A percentile compares a stretch with the other conserved stretches of the same genome.
Conservation (phyloP, 345 rosid species). For the Brassica nigra region DNA sequence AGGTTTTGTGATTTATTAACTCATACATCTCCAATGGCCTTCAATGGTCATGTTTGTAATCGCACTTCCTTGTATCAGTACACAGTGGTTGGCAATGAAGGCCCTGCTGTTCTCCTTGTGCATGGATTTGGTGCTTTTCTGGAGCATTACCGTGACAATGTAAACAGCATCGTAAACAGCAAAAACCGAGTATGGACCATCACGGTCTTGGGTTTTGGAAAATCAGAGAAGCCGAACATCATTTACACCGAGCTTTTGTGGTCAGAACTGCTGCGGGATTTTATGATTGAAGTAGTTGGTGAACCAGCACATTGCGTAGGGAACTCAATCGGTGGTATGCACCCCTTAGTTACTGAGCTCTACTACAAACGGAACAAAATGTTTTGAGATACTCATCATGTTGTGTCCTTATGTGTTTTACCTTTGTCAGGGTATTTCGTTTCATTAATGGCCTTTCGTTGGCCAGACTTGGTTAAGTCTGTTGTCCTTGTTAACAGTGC, state of each 20-base stretch:
- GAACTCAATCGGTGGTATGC: constrained; percentile 86
- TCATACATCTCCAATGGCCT: not conserved
- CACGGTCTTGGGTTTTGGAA: constrained; percentile 82
- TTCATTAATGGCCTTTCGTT: constrained; percentile 58
- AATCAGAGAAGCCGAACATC: constrained; percentile 86
- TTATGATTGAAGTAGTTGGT: constrained; percentile 68
- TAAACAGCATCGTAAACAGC: constrained; percentile 50
- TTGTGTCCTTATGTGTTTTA: constrained; percentile 15
- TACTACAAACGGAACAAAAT: not conserved
- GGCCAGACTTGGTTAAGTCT: constrained; percentile 77
- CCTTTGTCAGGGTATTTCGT: constrained; percentile 66
- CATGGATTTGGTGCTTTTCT: constrained; percentile 97
- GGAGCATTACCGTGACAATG: constrained; percentile 84
- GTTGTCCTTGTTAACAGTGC: constrained; percentile 73
- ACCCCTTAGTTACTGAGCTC: not conserved
- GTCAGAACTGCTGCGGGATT: constrained; percentile 87
- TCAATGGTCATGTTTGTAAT: not conserved
- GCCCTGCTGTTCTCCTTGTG: constrained; percentile 78
- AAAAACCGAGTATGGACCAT: constrained; percentile 78
- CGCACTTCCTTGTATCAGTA: constrained; percentile 47
- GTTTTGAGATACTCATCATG: constrained; percentile 14
- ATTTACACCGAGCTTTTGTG: constrained; percentile 82
- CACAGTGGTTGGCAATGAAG: constrained; percentile 57
- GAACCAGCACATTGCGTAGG: constrained; percentile 87
- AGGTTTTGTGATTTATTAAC: constrained; percentile 49